phyloP scores from a whole-genome alignment of 441 rosid genomes.

The Rhodomyrtus psidioides region DNA sequence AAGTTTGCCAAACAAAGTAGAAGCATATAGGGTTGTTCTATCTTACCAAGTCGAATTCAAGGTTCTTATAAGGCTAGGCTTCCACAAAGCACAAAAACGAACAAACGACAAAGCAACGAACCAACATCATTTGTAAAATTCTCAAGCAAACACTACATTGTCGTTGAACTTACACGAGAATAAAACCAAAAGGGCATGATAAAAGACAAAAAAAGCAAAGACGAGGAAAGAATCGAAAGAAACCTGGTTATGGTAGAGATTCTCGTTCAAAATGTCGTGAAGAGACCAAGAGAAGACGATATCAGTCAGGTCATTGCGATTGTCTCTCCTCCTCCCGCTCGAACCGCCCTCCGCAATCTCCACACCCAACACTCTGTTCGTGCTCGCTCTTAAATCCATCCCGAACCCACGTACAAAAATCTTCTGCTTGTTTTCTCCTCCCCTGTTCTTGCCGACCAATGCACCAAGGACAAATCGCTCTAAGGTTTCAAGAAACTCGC shows the following conservation, averaged over 20 bases:
- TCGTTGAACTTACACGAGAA: neutral
- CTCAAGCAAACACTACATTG: neutral
- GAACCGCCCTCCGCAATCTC: neutral
- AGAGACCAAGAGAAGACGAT: slow-evolving; percentile 42
- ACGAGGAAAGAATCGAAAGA: neutral
- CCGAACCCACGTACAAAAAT: neutral
- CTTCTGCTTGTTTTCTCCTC: neutral
- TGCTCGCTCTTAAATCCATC: neutral
- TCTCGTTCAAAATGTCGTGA: slow-evolving; percentile 14
- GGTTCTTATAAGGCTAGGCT: neutral
- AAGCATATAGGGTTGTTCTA: neutral
- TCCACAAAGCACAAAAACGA: neutral
- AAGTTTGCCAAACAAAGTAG: neutral
- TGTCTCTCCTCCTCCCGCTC: neutral
- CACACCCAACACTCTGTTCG: neutral
- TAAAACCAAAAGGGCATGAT: too few relatives aligned
- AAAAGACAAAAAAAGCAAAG: too few relatives aligned
- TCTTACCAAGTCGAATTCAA: neutral
- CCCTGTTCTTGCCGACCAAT: neutral
- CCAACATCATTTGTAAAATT: neutral
- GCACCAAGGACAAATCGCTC: neutral
- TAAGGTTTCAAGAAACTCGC: neutral
- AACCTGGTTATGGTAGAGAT: slow-evolving; percentile 32
- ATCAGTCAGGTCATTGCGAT: slow-evolving; percentile 9
- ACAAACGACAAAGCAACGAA: neutral